Percentiles rank a stretch among this genome's conserved stretches.
These are phyloP conservation scores for Ottelia alismoides DNA, from an alignment of 106 monocot species.

Conservation along the genomic window DNA sequence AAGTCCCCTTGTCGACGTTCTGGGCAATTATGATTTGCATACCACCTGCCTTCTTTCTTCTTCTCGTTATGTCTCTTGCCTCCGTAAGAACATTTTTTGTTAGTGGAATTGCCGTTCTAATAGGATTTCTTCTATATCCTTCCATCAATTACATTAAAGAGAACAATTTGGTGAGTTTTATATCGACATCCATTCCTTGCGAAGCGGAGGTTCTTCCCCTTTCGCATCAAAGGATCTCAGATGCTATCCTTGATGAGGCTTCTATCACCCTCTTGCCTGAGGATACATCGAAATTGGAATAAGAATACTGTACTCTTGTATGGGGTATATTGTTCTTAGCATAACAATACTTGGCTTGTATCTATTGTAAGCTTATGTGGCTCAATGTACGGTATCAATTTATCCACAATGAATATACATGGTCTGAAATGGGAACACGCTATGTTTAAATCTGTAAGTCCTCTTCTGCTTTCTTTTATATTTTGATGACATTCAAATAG, in stretches of 20 bases:
- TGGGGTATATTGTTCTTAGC: no score
- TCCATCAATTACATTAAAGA: conserved; percentile 26
- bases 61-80: conserved; percentile 77
- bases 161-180: conserved; percentile 39
- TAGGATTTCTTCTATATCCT: conserved; percentile 53
- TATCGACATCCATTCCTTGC: neutral
- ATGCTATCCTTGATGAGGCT: conserved; percentile 33
- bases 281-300: neutral
- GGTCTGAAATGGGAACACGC: no score
- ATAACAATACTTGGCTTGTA: no score
- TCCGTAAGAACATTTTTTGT: conserved; percentile 54
- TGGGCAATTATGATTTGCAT: conserved; percentile 38
- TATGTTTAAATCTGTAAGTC: no score
- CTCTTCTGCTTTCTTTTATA: no score
- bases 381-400: no score
- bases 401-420: no score
- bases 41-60: conserved; percentile 47
- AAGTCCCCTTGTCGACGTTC: conserved; percentile 34
- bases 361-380: no score
- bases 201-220: conserved; percentile 7
- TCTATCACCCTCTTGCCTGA: conserved; percentile 24
- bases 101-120: conserved; percentile 31
- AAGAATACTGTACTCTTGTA: no score
- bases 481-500: no score
- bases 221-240: neutral